Evolutionary conservation across 2,329 filamentous ascomycete species (phyloP), one percentile per base, ranked within the genome.

Genomic region (Mollisia scopiformis): DNA sequence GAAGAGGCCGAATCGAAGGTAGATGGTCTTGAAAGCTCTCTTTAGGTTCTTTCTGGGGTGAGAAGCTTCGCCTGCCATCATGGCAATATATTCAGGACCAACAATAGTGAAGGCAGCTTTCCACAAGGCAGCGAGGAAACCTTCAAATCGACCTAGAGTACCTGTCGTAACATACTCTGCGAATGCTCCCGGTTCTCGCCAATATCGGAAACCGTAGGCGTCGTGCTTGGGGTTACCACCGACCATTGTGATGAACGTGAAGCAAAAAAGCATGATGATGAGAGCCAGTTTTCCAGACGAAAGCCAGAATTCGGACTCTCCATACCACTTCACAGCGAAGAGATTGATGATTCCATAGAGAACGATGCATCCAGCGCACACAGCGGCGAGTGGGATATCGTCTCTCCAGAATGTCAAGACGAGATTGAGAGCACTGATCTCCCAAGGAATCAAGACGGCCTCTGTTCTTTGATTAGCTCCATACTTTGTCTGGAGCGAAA

Each of bases 191-290:
- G 85, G 85, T 2, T 80, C 68, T 13, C 79, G 81, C 88, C 88
- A 90, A 71, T 88, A 86, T 19, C 88, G 80, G 72, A 92, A 92
- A 21, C 89, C 89, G 69, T 87, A 91, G 1, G 85, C 79, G 68
- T 90, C 88, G 51, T 84, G 78, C 6, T 86, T 72, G 0, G 91
- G 91, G 66, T 93, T 93, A 30, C 89, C 91, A 35, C 90, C 91
- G 7, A 92, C 79, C 69, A 71, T 85, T 52, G 86, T 88, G 67
- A 94, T 81, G 71, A 94, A 90, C n/a, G 91, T 93, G 75, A 89
- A 93, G 72, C 78, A 63, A 37, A 71, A 69, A 13, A 71, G 43
- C 57, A 69, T 68, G 31, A 60, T 75, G 71, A 91, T 87, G 55
- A 91, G 62, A 3, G 69, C 33, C 6, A 71, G 52, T 51, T 71